Percentiles rank a stretch among this genome's conserved stretches.
Conservation (phyloP, 192 early-diverging fungal genomes). For the Coemansia reversa region DNA sequence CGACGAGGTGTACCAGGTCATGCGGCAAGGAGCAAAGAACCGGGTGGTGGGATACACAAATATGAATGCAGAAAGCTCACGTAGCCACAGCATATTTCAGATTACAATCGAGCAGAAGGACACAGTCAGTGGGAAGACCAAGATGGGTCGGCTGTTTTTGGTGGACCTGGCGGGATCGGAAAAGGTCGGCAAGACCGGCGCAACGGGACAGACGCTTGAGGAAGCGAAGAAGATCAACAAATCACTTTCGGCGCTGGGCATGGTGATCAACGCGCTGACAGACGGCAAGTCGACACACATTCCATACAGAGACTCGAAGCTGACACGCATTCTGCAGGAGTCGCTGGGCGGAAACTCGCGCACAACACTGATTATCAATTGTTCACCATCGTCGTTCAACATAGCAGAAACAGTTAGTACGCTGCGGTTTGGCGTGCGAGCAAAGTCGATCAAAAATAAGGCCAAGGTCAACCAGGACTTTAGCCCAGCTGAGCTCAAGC, state of each 20-base stretch:
- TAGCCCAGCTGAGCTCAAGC: conserved; percentile 91
- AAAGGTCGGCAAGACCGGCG: conserved; percentile 96
- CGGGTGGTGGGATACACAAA: conserved; percentile 91
- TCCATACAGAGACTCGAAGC: conserved; percentile 98
- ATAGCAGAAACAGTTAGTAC: conserved; percentile 93
- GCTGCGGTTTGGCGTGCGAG: conserved; percentile 95
- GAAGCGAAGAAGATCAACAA: conserved; percentile 99
- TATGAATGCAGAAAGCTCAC: conserved; percentile 99
- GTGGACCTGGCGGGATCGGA: conserved; percentile 99
- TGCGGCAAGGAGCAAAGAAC: conserved; percentile 87
- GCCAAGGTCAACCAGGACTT: conserved; percentile 99
- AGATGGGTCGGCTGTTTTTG: conserved; percentile 88
- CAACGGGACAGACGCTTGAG: conserved; percentile 96
- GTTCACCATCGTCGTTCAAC: conserved; percentile 96
- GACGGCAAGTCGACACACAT: conserved; percentile 99
- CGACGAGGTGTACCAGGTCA: conserved; percentile 95
- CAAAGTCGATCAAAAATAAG: conserved; percentile 99
- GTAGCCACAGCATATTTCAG: conserved; percentile 97
- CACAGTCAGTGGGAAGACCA: conserved; percentile 80
- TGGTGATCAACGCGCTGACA: conserved; percentile 98
- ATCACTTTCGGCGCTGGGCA: conserved; percentile 94
- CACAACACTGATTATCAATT: conserved; percentile 98
- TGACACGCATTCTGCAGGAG: conserved; percentile 99
- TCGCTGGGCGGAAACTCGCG: conserved; percentile 99
- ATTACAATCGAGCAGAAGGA: conserved; percentile 97